phyloP scores from a whole-genome alignment of 306 rosid genomes.

The Quercus glauca region DNA sequence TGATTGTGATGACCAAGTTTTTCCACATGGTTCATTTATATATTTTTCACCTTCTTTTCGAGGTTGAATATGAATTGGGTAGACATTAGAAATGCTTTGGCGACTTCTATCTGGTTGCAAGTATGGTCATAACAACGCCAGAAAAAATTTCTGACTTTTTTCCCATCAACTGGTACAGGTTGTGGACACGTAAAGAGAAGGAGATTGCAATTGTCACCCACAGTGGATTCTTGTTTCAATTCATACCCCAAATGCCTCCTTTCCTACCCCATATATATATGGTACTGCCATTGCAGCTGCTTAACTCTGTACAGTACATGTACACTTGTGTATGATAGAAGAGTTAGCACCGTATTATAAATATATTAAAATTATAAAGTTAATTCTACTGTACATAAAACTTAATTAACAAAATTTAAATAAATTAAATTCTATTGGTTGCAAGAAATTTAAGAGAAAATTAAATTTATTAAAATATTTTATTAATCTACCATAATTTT shows the following conservation, averaged over 20 bases:
- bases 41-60: neutral
- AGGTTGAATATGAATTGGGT: neutral
- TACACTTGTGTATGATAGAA: no score
- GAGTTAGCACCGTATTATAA: no score
- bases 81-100: neutral
- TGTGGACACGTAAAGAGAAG: constrained; percentile 93
- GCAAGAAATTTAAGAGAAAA: no score
- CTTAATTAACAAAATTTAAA: no score
- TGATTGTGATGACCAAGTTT: neutral
- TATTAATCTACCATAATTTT: no score
- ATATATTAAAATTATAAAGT: no score
- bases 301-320: no score
- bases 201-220: constrained; percentile 84
- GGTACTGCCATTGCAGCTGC: no score
- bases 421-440: no score
- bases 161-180: constrained; percentile 43
- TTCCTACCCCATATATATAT: no score
- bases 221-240: constrained; percentile 56
- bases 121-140: constrained; percentile 11
- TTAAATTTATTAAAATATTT: no score
- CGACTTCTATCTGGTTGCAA: neutral
- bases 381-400: no score
- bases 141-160: neutral
- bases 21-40: constrained; percentile 1
- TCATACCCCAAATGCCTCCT: constrained; percentile 48